phyloP scores from a whole-genome alignment of 2,329 filamentous ascomycete genomes.

The Saccharata proteae region DNA sequence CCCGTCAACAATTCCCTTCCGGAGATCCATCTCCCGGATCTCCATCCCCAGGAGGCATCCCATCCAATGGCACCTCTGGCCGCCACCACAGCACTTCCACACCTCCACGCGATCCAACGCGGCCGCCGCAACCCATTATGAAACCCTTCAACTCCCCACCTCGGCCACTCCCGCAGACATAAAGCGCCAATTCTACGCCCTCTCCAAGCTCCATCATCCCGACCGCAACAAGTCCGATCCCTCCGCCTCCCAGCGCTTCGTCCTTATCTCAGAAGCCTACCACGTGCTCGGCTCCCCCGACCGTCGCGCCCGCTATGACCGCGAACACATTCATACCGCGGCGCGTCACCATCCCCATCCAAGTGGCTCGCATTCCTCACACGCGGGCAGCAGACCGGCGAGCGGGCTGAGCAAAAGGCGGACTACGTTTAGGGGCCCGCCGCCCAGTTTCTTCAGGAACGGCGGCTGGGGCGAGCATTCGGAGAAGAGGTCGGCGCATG shows the following conservation, averaged over 20 bases:
- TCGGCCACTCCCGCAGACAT: constrained; percentile 65
- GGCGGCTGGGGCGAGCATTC: constrained; percentile 63
- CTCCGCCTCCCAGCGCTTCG: constrained; percentile 60
- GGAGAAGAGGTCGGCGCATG: constrained; percentile 37
- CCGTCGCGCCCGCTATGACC: constrained; percentile 74
- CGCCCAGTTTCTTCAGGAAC: constrained; percentile 74
- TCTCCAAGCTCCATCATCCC: constrained; percentile 87
- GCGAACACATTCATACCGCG: constrained; percentile 42
- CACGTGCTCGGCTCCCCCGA: constrained; percentile 57
- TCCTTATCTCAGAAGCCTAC: constrained; percentile 77
- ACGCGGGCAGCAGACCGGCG: constrained; percentile 63
- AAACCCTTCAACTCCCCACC: constrained; percentile 59
- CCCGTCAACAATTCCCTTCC: no score
- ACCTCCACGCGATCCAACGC: no score
- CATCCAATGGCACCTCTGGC: no score
- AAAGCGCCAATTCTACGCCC: constrained; percentile 78
- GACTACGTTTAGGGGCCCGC: constrained; percentile 69
- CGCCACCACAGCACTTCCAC: no score
- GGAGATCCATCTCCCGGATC: no score
- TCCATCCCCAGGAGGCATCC: no score
- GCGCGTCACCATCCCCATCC: constrained; percentile 16
- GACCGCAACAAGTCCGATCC: constrained; percentile 77
- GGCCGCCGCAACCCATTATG: constrained; percentile 78
- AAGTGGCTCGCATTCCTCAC: constrained; percentile 35
- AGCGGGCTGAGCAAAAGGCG: constrained; percentile 69